phyloP scores from a whole-genome alignment of 441 rosid species.

The Pelargonium citronellum region DNA sequence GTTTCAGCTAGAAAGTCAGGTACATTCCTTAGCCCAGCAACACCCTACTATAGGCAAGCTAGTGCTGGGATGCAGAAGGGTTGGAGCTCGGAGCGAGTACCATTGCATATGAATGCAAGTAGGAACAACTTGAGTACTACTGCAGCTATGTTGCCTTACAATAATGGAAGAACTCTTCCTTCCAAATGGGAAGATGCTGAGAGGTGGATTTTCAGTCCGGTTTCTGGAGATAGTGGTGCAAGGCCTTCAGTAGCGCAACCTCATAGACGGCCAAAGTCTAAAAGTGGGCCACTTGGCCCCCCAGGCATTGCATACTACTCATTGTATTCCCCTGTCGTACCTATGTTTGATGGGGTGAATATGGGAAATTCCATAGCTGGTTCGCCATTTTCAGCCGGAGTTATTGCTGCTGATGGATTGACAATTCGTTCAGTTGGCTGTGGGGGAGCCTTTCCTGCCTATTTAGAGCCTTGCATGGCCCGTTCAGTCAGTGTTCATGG shows the following conservation, averaged over 20 bases:
- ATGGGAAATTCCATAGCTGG: conserved; percentile 37
- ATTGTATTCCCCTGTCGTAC: conserved; percentile 64
- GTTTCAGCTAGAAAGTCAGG: conserved; percentile 43
- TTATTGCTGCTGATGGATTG: conserved; percentile 46
- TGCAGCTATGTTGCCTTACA: conserved; percentile 48
- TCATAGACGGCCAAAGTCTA: conserved; percentile 75
- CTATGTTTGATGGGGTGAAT: conserved; percentile 47
- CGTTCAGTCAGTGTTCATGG: conserved; percentile 91
- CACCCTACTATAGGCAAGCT: conserved; percentile 55
- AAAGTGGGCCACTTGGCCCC: conserved; percentile 96
- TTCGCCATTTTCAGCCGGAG: conserved; percentile 81
- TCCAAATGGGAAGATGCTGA: conserved; percentile 99
- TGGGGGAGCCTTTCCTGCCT: conserved; percentile 39
- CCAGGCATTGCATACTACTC: conserved; percentile 77
- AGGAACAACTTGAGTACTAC: conserved; percentile 39
- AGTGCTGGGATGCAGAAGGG: conserved; percentile 72
- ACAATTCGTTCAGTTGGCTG: conserved; percentile 32
- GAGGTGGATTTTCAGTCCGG: conserved; percentile 96
- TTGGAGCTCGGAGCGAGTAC: conserved; percentile 91
- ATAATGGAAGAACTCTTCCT: conserved; percentile 77
- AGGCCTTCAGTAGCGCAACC: conserved; percentile 45
- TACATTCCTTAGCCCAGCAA: conserved; percentile 83
- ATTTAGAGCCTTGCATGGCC: conserved; percentile 70
- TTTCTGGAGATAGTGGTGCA: conserved; percentile 49
- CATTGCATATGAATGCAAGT: conserved; percentile 45